Conservation (phyloP, 352 stramenopile genomes). For the Thalassiosira livingstoniorum region DNA sequence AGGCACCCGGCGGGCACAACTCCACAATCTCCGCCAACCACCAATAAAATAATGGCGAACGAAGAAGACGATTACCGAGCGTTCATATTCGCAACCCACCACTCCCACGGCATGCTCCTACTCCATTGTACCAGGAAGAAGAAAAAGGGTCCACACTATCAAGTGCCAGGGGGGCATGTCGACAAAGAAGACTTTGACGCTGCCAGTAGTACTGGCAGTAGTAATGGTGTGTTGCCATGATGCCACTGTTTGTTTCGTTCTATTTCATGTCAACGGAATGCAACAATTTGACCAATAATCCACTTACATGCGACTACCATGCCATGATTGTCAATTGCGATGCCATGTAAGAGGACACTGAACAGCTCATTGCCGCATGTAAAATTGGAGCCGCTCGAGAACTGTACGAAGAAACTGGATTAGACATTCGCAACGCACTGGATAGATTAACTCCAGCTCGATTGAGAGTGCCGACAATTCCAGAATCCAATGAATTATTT, state of each 20-base stretch:
- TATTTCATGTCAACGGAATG: too few relatives aligned
- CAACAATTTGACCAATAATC: too few relatives aligned
- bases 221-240: too few relatives aligned
- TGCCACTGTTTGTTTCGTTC: too few relatives aligned
- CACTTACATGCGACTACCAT: too few relatives aligned
- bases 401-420: conserved; percentile 80
- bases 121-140: conserved; percentile 79
- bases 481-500: conserved; percentile 37
- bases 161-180: conserved; percentile 79
- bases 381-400: conserved; percentile 74
- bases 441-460: conserved; percentile 64
- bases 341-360: not conserved
- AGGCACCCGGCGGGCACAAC: too few relatives aligned
- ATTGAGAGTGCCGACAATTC: conserved; percentile 21
- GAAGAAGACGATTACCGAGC: conserved; percentile 64
- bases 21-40: too few relatives aligned
- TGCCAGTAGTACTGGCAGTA: too few relatives aligned
- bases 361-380: conserved; percentile 53
- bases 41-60: too few relatives aligned
- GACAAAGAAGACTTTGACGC: conserved; percentile 74
- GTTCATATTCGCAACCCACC: conserved; percentile 77
- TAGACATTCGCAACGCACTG: conserved; percentile 45
- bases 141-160: conserved; percentile 80
- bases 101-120: conserved; percentile 69
- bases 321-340: too few relatives aligned